Conservation (phyloP, 2,329 filamentous ascomycete species). For the Fusarium ramigenum region DNA sequence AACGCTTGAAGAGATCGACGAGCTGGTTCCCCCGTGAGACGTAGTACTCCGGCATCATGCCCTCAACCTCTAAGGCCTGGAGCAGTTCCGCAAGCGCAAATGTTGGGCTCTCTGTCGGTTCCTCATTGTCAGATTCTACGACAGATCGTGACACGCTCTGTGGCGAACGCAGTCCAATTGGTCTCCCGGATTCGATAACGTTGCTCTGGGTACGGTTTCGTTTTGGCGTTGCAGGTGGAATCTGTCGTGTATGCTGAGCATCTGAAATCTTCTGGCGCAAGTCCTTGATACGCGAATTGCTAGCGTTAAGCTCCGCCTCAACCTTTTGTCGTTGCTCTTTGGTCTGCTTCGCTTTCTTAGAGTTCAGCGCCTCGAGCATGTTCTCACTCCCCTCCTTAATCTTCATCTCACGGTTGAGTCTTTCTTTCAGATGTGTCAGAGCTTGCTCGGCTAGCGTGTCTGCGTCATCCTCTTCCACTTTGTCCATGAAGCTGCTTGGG, state of each 20-base stretch:
- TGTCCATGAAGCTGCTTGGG: slow-evolving; percentile 59
- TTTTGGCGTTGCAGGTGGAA: slow-evolving; percentile 61
- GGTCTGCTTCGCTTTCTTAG: slow-evolving; percentile 94
- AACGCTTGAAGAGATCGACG: slow-evolving; percentile 94
- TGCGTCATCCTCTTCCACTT: slow-evolving; percentile 70
- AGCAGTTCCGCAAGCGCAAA: slow-evolving; percentile 90
- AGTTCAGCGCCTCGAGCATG: slow-evolving; percentile 91
- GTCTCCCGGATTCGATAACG: slow-evolving; percentile 54
- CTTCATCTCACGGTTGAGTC: slow-evolving; percentile 94
- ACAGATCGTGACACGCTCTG: slow-evolving; percentile 65
- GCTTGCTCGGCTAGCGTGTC: slow-evolving; percentile 72
- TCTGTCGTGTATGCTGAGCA: slow-evolving; percentile 60
- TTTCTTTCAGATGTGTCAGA: slow-evolving; percentile 79
- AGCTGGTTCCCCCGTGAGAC: slow-evolving; percentile 90
- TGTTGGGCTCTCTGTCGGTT: slow-evolving; percentile 84
- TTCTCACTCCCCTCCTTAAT: slow-evolving; percentile 99
- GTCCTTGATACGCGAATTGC: slow-evolving; percentile 76
- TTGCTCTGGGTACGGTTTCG: slow-evolving; percentile 60
- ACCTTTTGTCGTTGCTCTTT: slow-evolving; percentile 83
- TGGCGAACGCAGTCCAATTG: slow-evolving; percentile 64
- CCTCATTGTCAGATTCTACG: slow-evolving; percentile 70
- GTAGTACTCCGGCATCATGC: slow-evolving; percentile 93
- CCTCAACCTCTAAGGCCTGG: slow-evolving; percentile 86
- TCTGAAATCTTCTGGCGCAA: slow-evolving; percentile 69
- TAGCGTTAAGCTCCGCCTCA: slow-evolving; percentile 89